phyloP scores from a whole-genome alignment of 2,329 filamentous ascomycete species.

The Ceratocystis cubensis region DNA sequence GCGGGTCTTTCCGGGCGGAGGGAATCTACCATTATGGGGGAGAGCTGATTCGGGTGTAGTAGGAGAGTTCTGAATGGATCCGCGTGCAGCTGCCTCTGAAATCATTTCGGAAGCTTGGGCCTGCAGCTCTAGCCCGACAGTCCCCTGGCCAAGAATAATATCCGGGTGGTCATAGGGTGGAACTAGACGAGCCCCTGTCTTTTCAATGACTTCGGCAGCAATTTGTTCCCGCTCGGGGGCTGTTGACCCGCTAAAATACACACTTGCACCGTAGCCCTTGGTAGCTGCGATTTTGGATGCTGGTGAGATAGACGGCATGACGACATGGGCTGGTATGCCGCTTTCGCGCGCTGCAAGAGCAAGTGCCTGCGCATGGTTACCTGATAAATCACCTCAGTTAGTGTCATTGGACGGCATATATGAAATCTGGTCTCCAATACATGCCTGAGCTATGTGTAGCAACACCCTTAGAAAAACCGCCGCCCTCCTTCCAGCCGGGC shows the following conservation, averaged over 20 bases:
- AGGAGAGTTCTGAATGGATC: background rate
- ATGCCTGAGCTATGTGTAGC: constrained; percentile 81
- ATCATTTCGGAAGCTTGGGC: constrained; percentile 52
- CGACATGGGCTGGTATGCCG: constrained; percentile 67
- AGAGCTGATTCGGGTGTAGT: background rate
- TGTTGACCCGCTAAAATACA: constrained; percentile 75
- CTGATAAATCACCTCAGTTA: constrained; percentile 32
- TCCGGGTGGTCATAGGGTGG: constrained; percentile 89
- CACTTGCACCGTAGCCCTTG: constrained; percentile 58
- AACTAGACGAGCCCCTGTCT: constrained; percentile 66
- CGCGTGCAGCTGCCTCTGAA: constrained; percentile 24
- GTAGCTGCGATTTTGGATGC: constrained; percentile 83
- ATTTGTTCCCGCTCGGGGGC: constrained; percentile 68
- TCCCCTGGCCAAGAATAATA: constrained; percentile 90
- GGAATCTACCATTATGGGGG: constrained; percentile 15
- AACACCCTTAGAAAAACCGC: constrained; percentile 54
- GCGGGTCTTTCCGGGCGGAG: constrained; percentile 24
- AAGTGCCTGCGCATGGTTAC: constrained; percentile 90
- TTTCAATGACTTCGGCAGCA: constrained; percentile 51
- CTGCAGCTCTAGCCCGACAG: constrained; percentile 69
- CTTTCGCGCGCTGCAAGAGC: constrained; percentile 67
- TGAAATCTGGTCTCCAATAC: constrained; percentile 12
- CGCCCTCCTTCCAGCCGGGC: constrained; percentile 47
- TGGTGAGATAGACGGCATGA: constrained; percentile 81
- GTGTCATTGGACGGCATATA: background rate